A percentile compares a stretch with the other conserved stretches of the same genome.
phyloP scores from a whole-genome alignment of 345 rosid species.

The Lumnitzera racemosa region DNA sequence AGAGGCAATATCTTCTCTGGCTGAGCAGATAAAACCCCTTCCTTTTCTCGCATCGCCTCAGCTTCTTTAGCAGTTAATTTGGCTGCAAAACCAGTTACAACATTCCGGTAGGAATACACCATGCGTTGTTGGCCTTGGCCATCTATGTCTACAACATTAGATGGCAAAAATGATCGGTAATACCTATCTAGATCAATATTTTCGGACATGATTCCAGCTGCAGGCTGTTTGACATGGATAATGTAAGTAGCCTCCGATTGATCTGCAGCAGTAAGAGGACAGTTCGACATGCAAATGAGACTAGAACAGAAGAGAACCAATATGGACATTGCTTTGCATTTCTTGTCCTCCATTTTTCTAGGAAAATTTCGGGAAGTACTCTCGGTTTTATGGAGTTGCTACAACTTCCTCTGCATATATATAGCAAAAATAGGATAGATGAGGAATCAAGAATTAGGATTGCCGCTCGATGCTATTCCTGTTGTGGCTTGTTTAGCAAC shows the following conservation, averaged over 20 bases:
- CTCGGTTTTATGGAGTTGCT: no score
- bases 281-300: no score
- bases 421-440: no score
- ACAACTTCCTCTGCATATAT: no score
- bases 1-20: conserved; percentile 24
- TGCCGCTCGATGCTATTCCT: no score
- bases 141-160: conserved; percentile 4
- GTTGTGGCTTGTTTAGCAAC: no score
- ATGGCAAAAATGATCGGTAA: conserved; percentile 26
- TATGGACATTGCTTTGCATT: no score
- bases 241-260: conserved; percentile 23
- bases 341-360: no score
- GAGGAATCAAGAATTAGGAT: no score
- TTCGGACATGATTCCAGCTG: conserved; percentile 4
- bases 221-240: conserved; percentile 25
- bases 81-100: conserved; percentile 34
- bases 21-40: conserved; percentile 27
- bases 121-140: conserved; percentile 2
- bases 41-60: conserved; percentile 14
- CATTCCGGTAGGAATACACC: conserved; percentile 24
- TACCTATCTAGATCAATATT: conserved; percentile 14
- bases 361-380: no score
- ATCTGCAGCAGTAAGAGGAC: no score
- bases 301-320: no score
- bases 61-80: conserved; percentile 31